Base-by-base conservation (phyloP, 208 protist genomes). In the Acanthamoeba lenticulata region DNA sequence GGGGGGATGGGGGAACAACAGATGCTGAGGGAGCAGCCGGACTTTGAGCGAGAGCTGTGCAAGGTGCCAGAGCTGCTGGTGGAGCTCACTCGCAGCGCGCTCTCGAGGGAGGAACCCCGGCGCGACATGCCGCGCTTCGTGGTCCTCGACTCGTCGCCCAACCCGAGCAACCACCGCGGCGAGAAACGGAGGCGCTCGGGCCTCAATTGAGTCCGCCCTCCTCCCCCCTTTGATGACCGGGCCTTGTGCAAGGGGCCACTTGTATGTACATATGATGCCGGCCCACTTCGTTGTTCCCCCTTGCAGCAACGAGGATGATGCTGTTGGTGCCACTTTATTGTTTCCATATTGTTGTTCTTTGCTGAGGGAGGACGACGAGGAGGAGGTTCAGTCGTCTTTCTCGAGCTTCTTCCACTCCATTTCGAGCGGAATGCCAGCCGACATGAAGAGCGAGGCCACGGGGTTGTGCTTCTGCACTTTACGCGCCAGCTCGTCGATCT, bases 391-490 rank as follows among this genome's bases (percentile, higher is more conserved):
- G 15, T 45, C 67, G 3, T 79, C 67, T 29, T 79, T 47, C 44
- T 85, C 74, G n/a, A 57, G 27, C 44, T 55, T 47, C 44, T 85
- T 85, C 74, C 74, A 85, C 74, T 85, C 74, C 74, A 85, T 85
- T 40, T 85, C 74, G 2, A 85, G 74, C 4, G 42, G 74, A 19
- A 85, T 17, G 17, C 44, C 44, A 7, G 42, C 74, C 2, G 74
- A 47, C 42, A 21, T 85, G 74, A 83, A 85, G 42, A 85, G 74
- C 0, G 42, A 27, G 4, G 74, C 74, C 44, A 85, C 42, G n/a
- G 74, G 74, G 24, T 85, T 85, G n/a, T 86, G 77, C 44, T 38
- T 55, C 77, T 86, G 77, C 77, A 86, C 77, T 42, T 86, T 86
- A 42, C n/a, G 44, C 27, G 77, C 77, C 44, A 86, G 44, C 15